Evolutionary conservation across 176 grass and related monocot genomes (phyloP).

Genomic region (Oryza longistaminata): DNA sequence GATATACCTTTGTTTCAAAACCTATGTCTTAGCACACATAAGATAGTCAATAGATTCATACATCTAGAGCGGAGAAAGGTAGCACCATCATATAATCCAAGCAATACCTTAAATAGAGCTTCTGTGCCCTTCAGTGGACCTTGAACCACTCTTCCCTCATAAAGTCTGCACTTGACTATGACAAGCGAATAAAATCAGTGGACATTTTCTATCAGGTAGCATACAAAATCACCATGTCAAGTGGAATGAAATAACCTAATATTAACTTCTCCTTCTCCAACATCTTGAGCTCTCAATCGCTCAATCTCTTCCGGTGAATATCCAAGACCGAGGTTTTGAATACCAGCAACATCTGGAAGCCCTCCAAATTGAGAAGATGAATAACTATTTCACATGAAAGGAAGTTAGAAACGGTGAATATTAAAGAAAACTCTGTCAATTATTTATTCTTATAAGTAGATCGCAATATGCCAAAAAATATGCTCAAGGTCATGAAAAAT

Average conservation of each 20-base stretch:
- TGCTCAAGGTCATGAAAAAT: conserved; percentile 22
- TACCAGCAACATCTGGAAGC: conserved; percentile 44
- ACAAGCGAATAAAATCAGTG: conserved; percentile 50
- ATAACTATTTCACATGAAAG: conserved; percentile 60
- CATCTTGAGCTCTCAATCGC: conserved; percentile 63
- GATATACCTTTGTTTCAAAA: conserved; percentile 84
- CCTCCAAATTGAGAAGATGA: conserved; percentile 80
- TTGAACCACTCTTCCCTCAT: conserved; percentile 86
- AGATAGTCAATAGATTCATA: conserved; percentile 47
- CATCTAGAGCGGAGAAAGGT: conserved; percentile 21
- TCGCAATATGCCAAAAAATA: not conserved
- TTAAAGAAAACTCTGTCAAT: not conserved
- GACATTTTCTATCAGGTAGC: not conserved
- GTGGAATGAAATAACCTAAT: conserved; percentile 67
- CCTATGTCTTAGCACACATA: conserved; percentile 55
- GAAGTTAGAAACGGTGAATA: conserved; percentile 11
- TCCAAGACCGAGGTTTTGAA: conserved; percentile 50
- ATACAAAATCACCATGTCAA: not conserved
- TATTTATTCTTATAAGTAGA: conserved; percentile 17
- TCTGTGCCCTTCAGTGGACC: conserved; percentile 61
- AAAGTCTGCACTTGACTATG: conserved; percentile 74
- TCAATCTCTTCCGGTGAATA: conserved; percentile 71
- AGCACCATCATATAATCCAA: conserved; percentile 15
- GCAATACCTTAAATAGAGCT: conserved; percentile 77
- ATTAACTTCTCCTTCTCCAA: conserved; percentile 93